phyloP scores from a whole-genome alignment of 495 filamentous ascomycete genomes.

The Daldinia concentrica region DNA sequence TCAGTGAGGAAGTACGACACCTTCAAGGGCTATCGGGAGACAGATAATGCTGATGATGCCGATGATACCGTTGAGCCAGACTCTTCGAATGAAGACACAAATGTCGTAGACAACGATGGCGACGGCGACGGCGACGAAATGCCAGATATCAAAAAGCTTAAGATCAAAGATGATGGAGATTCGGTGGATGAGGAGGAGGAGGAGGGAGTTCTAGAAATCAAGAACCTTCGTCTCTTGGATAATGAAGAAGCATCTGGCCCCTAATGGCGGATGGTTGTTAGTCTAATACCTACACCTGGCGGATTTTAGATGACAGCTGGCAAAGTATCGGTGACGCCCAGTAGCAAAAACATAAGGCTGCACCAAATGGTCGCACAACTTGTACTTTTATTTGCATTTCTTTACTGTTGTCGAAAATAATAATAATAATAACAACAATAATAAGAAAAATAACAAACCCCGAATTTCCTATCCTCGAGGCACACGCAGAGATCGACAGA shows the following conservation, averaged over 20 bases:
- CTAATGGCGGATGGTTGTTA: neutral
- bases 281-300: slow-evolving; percentile 1
- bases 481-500: neutral
- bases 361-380: slow-evolving; percentile 15
- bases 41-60: neutral
- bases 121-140: neutral
- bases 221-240: neutral
- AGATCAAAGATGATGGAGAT: neutral
- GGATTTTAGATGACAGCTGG: slow-evolving; percentile 3
- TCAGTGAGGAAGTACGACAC: slow-evolving; percentile 9
- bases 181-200: neutral
- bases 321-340: slow-evolving; percentile 40
- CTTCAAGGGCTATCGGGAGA: slow-evolving; percentile 11
- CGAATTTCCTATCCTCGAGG: neutral
- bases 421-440: neutral
- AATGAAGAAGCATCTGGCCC: neutral
- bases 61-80: neutral
- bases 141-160: slow-evolving; percentile 18
- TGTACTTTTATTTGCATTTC: slow-evolving; percentile 19
- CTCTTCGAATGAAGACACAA: neutral
- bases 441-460: neutral
- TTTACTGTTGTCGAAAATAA: neutral
- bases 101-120: neutral
- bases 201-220: neutral
- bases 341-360: neutral